Base-by-base conservation (phyloP, 345 rosid species). In the Tarenaya hassleriana region DNA sequence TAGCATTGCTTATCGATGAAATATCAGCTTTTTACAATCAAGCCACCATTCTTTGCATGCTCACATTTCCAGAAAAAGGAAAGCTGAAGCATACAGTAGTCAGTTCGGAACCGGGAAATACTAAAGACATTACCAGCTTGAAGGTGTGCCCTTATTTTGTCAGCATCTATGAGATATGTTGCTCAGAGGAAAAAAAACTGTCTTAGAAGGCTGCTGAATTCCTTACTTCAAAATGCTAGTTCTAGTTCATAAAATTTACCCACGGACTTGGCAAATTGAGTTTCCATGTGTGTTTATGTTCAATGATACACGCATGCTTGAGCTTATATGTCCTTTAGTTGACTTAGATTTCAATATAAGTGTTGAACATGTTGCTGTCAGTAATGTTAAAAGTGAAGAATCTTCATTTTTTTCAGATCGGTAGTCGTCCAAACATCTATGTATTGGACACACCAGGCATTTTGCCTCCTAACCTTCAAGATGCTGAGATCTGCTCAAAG, bases 381-480 rank as follows among this genome's bases (percentile, higher is more conserved):
- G 10, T 38, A 18, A 11, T 35, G 14, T 21, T 55, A 8, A 53
- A 3, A 16, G 17, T 38, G 18, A 40, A 43, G 31, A 16, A 37
- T 34, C 7, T 16, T 27, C 42, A 38, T 41, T 29, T 35, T 39
- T 32, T 60, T 44, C 77, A 85, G 95, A 78, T 86, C 13, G 88
- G 76, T 18, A 86, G 97, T 71, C 86, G 81, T 77, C 95, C 97
- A 11, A 86, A 72, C 62, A 54, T 82, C 13, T 88, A 78, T 58
- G 72, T 85, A 24, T 54, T 88, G 59, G 97, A 88, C 64, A 88
- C 97, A 19, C 97, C 97, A 8, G 84, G 97, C 29, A 56, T 89
- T 44, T 79, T 89, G 65, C 88, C 90, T 31, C 77, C 84, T 50
- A 41, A 37, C 29, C 70, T 83, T 33, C 52, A 34, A 18, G 84